phyloP scores from a whole-genome alignment of 768 basidiomycete genomes.

The Boletus edulis region DNA sequence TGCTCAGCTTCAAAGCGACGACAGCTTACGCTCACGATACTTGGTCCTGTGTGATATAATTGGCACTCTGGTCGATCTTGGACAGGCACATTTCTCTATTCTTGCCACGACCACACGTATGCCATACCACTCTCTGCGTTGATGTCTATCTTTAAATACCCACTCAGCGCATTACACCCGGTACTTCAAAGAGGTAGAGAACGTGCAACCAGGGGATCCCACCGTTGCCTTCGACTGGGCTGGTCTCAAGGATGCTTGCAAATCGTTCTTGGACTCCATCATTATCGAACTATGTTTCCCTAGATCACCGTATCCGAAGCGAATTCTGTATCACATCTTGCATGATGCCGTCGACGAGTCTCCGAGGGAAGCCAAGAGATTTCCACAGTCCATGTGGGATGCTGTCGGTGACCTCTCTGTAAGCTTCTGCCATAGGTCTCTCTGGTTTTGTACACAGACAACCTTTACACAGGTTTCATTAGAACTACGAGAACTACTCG shows the following conservation, averaged over 20 bases:
- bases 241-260: constrained; percentile 58
- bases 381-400: constrained; percentile 79
- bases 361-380: constrained; percentile 69
- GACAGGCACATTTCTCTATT: constrained; percentile 64
- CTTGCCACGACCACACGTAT: constrained; percentile 70
- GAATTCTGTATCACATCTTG: constrained; percentile 63
- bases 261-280: constrained; percentile 81
- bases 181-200: constrained; percentile 57
- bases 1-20: constrained; percentile 49
- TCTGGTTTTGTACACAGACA: neutral
- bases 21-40: constrained; percentile 53
- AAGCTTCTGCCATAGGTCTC: constrained; percentile 44
- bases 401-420: constrained; percentile 81
- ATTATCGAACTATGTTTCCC: constrained; percentile 83
- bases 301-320: constrained; percentile 60
- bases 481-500: constrained; percentile 63
- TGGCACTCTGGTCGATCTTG: constrained; percentile 53
- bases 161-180: constrained; percentile 63
- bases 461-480: constrained; percentile 50
- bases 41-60: constrained; percentile 66
- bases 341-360: constrained; percentile 72
- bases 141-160: constrained; percentile 3
- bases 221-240: constrained; percentile 67
- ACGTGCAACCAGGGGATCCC: constrained; percentile 40
- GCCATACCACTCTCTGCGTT: constrained; percentile 20